These are phyloP conservation scores for Euphorbia peplus DNA, from an alignment of 345 rosid genomes.

Conservation along the genomic window DNA sequence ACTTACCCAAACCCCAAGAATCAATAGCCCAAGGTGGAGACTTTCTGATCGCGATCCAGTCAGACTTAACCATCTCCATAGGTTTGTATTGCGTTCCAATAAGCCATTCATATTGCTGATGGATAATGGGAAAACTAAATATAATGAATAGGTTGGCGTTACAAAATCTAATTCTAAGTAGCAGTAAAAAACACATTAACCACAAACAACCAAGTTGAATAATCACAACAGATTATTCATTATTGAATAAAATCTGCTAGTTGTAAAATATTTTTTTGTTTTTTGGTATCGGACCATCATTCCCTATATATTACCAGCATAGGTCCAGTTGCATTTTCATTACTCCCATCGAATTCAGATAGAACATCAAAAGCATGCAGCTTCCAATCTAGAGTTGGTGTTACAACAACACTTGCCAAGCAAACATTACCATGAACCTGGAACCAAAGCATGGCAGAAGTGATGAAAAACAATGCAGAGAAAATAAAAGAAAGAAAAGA, in stretches of 20 bases:
- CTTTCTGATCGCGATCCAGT: conserved; percentile 84
- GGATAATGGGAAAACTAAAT: neutral
- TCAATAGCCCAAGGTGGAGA: conserved; percentile 98
- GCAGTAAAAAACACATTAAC: too few species aligned
- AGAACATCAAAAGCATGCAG: conserved; percentile 96
- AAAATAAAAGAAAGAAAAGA: neutral
- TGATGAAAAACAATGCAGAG: conserved; percentile 6
- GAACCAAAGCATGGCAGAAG: conserved; percentile 17
- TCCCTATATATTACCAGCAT: conserved; percentile 81
- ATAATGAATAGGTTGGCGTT: neutral
- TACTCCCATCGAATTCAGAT: conserved; percentile 90
- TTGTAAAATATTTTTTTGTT: neutral
- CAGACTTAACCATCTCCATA: conserved; percentile 84
- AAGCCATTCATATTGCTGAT: conserved; percentile 92
- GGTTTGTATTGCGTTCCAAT: conserved; percentile 94
- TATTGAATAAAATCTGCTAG: neutral
- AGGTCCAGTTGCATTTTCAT: conserved; percentile 72
- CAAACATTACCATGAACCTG: conserved; percentile 99
- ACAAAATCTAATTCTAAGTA: neutral
- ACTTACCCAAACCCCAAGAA: conserved; percentile 98
- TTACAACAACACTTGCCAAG: conserved; percentile 88
- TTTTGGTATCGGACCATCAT: conserved; percentile 7
- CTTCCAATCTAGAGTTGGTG: conserved; percentile 98
- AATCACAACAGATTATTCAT: neutral
- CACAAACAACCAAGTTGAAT: too few species aligned